phyloP scores from a whole-genome alignment of 2,329 filamentous ascomycete genomes.

The Ophiostoma quercus region DNA sequence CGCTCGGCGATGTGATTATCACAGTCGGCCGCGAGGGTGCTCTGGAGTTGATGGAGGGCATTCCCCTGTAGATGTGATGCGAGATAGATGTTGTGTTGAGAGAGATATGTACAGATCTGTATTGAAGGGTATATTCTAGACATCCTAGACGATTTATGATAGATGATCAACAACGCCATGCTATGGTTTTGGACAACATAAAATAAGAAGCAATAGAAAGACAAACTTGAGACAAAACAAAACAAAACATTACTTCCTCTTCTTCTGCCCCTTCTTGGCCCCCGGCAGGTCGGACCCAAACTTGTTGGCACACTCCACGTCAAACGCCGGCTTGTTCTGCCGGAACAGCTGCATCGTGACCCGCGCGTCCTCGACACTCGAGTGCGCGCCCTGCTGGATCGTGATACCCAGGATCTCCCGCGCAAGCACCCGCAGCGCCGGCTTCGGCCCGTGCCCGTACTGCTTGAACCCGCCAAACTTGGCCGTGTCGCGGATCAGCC shows the following conservation, averaged over 20 bases:
- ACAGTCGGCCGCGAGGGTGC: constrained; percentile 62
- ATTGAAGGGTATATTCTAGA: constrained; percentile 5
- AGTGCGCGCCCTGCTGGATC: constrained; percentile 60
- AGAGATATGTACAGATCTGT: neutral
- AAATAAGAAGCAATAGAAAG: neutral
- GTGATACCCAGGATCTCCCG: constrained; percentile 54
- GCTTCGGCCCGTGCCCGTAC: constrained; percentile 61
- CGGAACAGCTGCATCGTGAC: constrained; percentile 87
- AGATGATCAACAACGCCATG: neutral
- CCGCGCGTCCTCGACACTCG: constrained; percentile 72
- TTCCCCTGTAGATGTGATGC: constrained; percentile 45
- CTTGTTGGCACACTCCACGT: constrained; percentile 67
- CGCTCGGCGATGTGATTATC: constrained; percentile 66
- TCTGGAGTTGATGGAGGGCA: constrained; percentile 63
- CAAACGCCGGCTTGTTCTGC: constrained; percentile 77
- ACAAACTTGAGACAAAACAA: neutral
- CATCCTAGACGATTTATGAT: constrained; percentile 4
- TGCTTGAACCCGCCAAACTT: constrained; percentile 69
- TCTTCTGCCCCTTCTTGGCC: constrained; percentile 28
- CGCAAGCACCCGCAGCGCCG: constrained; percentile 57
- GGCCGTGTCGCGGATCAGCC: constrained; percentile 79
- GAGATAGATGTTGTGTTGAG: neutral
- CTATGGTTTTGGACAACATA: neutral
- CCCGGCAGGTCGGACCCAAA: constrained; percentile 42
- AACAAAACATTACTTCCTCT: constrained; percentile 29